Evolutionary conservation across 768 basidiomycete species (phyloP), one percentile per base, ranked within the genome.

Genomic region (Kwoniella bestiolae): DNA sequence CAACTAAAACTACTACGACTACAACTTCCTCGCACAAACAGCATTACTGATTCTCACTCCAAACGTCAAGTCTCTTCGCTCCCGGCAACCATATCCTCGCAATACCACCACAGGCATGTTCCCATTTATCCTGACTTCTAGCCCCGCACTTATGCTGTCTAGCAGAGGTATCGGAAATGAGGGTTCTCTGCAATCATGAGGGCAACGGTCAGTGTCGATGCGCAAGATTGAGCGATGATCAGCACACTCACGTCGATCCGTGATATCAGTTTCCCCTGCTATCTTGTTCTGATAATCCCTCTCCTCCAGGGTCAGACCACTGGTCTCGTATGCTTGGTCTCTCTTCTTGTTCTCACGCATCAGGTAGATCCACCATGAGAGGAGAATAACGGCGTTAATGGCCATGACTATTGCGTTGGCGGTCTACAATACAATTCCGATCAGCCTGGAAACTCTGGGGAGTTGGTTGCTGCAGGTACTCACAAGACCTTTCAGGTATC

Each of bases 401-500:
- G 53, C 67, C 45, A 69, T 63, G 58, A 63, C 64, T 32, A 62
- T 56, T 2, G 68, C 71, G 57, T 58, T 50, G 35, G 53, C 67
- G 29, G 71, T 69, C 44, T 59, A 18, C 32, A 38, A 49, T 32
- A 34, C 47, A 34, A 50, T 31, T 35, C 41, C 34, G n/a, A 25
- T 67, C 25, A 57, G 66, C 25, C 25, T 50, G 29, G 38, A 14
- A 41, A 41, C 38, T 11, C 11, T 41, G 38, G 8, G 38, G 12
- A 41, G 18, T 8, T 41, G 38, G 47, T 21, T 49, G 47, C 38
- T n/a, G n/a, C n/a, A n/a, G n/a, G n/a, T 6, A 47, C 57, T 59
- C 28, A 59, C 57, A n/a, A 92, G 82, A n/a, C 91, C 91, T 70
- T 91, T 88, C 68, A 95, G 85, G 77, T 92, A 94, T 52, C 85